Base-by-base conservation (phyloP, 371 early-diverging fungal genomes). In the Mucor velutinosus region DNA sequence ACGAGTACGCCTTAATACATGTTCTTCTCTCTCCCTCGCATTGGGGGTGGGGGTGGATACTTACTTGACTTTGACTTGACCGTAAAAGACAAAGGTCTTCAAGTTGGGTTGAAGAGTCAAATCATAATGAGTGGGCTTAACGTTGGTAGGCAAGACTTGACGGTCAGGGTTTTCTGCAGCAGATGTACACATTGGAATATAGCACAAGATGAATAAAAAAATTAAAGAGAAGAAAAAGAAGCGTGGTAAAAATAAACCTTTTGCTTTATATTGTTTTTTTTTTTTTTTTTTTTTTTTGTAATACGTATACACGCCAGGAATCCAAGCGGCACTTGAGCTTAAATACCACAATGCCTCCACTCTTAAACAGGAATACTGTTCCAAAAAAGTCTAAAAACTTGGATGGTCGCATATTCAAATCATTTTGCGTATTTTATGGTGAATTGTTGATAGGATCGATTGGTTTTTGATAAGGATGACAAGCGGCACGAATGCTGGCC, bases 121-220 rank as follows among this genome's bases (percentile, higher is more conserved):
- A 65, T 84, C 84, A 77, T 94, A 94, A 70, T 93, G 91, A 39
- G 84, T 76, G 27, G 94, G 94, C 66, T 77, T 84, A 55, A 91
- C 88, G 58, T 85, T 89, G 14, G 87, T 86, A 47, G 94, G 94
- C 32, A 94, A 82, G 58, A 93, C 80, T 67, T 90, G 88, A 45
- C 85, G 76, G 43, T 76, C 67, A 59, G 70, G 70, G 39, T 66
- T 70, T 62, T 65, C 64, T 21, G 51, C 68, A 63, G 69, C 53
- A 25, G 70, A 58, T 35, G 60, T 65, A 56, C 76, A 72, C 70
- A 72, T 69, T 51, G 33, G 32, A 10, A n/a, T 12, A 51, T 7
- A 23, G 27, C 12, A n/a, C 7, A 56, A 32, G 12, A 23, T 29
- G 29, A 30, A 14, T 55, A n/a, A 29, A 32, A n/a, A 39, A 39